Evolutionary conservation across 345 rosid genomes (phyloP).

Genomic region (Ailanthus altissimus): DNA sequence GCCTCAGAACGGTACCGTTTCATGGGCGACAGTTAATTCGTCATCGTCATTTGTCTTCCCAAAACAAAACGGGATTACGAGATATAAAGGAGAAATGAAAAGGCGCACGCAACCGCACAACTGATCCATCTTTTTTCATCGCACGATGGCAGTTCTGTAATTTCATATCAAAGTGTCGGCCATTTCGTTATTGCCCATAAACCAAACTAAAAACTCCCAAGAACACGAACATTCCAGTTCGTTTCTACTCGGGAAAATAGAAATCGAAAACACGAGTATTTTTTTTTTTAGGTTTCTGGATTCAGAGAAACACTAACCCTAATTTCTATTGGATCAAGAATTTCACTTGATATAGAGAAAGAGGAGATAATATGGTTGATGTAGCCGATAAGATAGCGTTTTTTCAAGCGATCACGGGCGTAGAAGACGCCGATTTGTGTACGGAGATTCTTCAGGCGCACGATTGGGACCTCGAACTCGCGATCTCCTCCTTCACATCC

Average conservation of each 20-base stretch:
- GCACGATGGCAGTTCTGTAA: conserved; percentile 1
- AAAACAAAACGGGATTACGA: not conserved
- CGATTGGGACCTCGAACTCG: conserved; percentile 97
- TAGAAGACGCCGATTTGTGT: conserved; percentile 88
- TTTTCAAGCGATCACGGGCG: conserved; percentile 93
- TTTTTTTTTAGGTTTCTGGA: not conserved
- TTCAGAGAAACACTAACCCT: not conserved
- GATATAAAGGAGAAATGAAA: not conserved
- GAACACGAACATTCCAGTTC: not conserved
- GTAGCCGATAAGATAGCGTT: conserved; percentile 81
- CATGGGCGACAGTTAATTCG: not conserved
- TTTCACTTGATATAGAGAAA: not conserved
- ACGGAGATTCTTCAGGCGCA: conserved; percentile 96
- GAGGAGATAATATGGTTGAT: conserved; percentile 57
- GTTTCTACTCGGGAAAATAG: not conserved
- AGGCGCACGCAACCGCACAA: not conserved
- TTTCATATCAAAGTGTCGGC: not conserved
- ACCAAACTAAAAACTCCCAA: not conserved
- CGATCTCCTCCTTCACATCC: conserved; percentile 82
- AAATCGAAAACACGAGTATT: not conserved
- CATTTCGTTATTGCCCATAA: not conserved
- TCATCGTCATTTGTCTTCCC: not conserved
- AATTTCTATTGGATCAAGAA: not conserved
- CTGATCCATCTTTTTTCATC: not conserved
- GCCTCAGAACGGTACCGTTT: not conserved